Percentiles rank a stretch among this genome's conserved stretches.
Conservation (phyloP, 106 monocot genomes). For the Dioscorea zingiberensis region DNA sequence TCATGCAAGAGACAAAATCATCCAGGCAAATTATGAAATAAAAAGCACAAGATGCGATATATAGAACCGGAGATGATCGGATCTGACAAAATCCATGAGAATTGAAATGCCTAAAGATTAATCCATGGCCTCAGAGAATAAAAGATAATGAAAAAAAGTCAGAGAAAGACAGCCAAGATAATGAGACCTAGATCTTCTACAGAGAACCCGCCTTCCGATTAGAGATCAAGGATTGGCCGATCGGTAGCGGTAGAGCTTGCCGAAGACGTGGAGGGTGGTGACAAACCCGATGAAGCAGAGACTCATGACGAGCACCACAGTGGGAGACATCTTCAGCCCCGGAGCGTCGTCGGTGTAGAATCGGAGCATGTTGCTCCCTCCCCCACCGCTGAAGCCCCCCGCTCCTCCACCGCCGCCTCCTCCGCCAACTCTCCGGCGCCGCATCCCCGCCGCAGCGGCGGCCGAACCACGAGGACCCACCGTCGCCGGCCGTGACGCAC, state of each 20-base stretch:
- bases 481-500: conserved; percentile 29
- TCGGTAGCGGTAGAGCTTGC: conserved; percentile 84
- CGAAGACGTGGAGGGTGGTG: conserved; percentile 87
- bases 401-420: conserved; percentile 9
- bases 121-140: not conserved
- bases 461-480: conserved; percentile 51
- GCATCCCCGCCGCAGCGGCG: conserved; percentile 57
- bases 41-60: too few species aligned
- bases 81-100: too few species aligned
- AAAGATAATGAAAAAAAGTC: not conserved
- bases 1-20: too few species aligned
- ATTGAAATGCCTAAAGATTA: too few species aligned
- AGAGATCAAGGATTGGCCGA: conserved; percentile 23
- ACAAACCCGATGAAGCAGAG: conserved; percentile 97
- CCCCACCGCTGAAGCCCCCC: conserved; percentile 18
- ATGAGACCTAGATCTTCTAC: conserved; percentile 1
- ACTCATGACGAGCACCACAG: conserved; percentile 84
- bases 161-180: not conserved
- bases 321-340: conserved; percentile 86
- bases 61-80: too few species aligned
- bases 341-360: conserved; percentile 98
- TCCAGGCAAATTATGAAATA: too few species aligned
- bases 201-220: not conserved
- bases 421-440: conserved; percentile 30
- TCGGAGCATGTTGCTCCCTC: conserved; percentile 73